Percentiles rank a stretch among this genome's conserved stretches.
phyloP scores from a whole-genome alignment of 805 yeast genomes.

The Tetrapisispora iriomotensis region DNA sequence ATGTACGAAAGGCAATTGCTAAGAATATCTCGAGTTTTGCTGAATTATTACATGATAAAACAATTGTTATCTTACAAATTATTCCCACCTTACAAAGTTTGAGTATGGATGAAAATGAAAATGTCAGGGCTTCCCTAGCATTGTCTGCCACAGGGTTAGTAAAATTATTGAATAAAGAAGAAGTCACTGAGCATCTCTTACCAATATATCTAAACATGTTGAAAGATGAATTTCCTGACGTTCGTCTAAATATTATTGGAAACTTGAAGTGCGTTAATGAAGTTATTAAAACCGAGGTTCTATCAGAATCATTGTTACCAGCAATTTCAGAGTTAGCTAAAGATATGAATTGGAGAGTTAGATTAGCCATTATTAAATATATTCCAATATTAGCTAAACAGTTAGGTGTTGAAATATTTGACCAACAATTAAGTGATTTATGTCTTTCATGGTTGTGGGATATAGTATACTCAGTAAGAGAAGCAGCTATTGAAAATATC shows the following conservation, averaged over 20 bases:
- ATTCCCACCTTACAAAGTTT: constrained; percentile 76
- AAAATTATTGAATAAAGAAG: constrained; percentile 73
- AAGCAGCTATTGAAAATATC: constrained; percentile 85
- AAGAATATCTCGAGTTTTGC: constrained; percentile 79
- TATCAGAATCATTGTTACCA: constrained; percentile 82
- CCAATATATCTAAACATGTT: constrained; percentile 90
- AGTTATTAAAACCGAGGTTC: constrained; percentile 81
- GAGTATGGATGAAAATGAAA: constrained; percentile 85
- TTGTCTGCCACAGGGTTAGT: constrained; percentile 79
- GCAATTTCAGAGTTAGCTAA: constrained; percentile 94
- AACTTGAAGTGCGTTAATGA: constrained; percentile 87
- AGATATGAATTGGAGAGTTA: constrained; percentile 95
- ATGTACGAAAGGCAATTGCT: constrained; percentile 90
- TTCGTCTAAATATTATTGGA: constrained; percentile 85
- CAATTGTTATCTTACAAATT: constrained; percentile 50
- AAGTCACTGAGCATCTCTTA: constrained; percentile 69
- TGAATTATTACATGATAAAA: constrained; percentile 36
- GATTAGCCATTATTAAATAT: constrained; percentile 93
- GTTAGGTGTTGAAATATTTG: constrained; percentile 86
- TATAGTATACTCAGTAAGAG: constrained; percentile 90
- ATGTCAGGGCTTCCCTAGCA: constrained; percentile 88
- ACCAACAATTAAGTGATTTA: constrained; percentile 78
- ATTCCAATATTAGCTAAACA: constrained; percentile 92
- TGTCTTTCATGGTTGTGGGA: constrained; percentile 99
- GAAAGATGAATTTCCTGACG: constrained; percentile 95